Conservation (phyloP, 2,329 filamentous ascomycete genomes). For the Keithomyces neogunnii region DNA sequence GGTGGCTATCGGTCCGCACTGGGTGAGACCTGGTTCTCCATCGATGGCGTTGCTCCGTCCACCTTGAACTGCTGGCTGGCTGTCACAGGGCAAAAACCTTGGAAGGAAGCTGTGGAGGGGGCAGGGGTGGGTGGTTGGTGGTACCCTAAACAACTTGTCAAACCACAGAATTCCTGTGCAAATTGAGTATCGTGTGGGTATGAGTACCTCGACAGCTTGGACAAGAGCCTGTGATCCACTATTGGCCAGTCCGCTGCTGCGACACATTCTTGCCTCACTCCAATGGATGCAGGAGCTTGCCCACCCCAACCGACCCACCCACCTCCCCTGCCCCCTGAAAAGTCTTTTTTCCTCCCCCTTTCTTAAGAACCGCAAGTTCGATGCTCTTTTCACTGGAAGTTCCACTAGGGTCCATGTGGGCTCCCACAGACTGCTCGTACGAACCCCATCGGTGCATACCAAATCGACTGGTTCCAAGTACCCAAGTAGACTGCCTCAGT, state of each 20-base stretch:
- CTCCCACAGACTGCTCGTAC: no score
- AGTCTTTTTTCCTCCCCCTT: neutral
- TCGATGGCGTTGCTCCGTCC: neutral
- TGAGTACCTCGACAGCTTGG: neutral
- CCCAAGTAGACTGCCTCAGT: no score
- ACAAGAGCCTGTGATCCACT: neutral
- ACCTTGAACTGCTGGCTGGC: neutral
- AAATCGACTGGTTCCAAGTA: no score
- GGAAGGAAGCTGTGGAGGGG: neutral
- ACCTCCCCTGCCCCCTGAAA: neutral
- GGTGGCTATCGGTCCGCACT: neutral
- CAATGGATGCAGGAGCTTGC: neutral
- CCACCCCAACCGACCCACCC: neutral
- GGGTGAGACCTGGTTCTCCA: neutral
- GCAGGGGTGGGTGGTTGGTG: neutral
- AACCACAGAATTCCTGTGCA: neutral
- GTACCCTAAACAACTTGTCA: neutral
- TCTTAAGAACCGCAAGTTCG: neutral
- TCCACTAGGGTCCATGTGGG: neutral
- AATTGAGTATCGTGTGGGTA: neutral
- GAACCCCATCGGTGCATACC: no score
- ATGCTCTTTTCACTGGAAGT: neutral
- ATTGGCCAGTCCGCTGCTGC: neutral
- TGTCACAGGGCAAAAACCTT: neutral
- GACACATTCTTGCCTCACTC: neutral